These are phyloP conservation scores for Fusarium sp. DNA, from an alignment of 2,329 filamentous ascomycete species.

Conservation along the genomic window DNA sequence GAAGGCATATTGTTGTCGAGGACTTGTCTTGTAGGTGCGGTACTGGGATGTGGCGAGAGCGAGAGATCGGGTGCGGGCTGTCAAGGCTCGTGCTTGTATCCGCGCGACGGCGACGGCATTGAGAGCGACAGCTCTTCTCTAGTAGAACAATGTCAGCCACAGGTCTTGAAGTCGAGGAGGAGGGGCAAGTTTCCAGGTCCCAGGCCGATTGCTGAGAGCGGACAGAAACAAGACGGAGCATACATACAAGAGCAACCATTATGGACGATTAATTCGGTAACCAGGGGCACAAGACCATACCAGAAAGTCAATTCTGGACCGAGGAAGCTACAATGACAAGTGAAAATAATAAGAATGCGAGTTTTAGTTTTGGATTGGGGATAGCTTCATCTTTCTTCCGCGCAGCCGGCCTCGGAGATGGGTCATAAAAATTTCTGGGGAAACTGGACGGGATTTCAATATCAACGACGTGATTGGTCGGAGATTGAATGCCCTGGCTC, in stretches of 20 bases:
- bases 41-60: slow-evolving; percentile 19
- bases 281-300: neutral
- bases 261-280: neutral
- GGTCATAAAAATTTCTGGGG: slow-evolving; percentile 33
- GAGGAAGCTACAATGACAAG: neutral
- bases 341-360: neutral
- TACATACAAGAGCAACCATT: slow-evolving; percentile 32
- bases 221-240: neutral
- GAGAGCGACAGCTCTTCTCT: slow-evolving; percentile 38
- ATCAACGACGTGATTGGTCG: slow-evolving; percentile 2
- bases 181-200: neutral
- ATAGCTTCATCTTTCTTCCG: slow-evolving; percentile 31
- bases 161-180: neutral
- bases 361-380: slow-evolving; percentile 27
- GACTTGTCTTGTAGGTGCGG: slow-evolving; percentile 27
- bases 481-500: slow-evolving; percentile 8
- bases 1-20: slow-evolving; percentile 55
- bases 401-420: slow-evolving; percentile 34
- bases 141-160: neutral
- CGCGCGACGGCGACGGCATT: slow-evolving; percentile 17
- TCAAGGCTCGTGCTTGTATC: slow-evolving; percentile 16
- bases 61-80: slow-evolving; percentile 27
- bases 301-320: neutral
- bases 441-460: slow-evolving; percentile 23
- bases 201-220: neutral